These are phyloP conservation scores for Coemansia sp. DNA, from an alignment of 192 early-diverging fungal species.

Conservation along the genomic window DNA sequence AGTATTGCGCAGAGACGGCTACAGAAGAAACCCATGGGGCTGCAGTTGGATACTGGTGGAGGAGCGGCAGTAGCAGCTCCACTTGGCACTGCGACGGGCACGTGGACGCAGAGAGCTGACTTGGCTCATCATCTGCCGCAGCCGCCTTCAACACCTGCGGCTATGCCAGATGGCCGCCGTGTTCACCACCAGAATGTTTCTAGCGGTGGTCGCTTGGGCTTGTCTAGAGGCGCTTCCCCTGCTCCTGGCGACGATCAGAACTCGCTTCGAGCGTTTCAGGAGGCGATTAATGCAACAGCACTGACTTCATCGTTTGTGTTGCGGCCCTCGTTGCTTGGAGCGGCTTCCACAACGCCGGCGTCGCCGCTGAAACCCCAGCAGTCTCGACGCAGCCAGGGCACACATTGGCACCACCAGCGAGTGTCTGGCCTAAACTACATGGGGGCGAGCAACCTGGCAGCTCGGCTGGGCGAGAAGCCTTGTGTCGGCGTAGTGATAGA, in stretches of 20 bases:
- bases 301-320: background rate
- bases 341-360: no score
- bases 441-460: slow-evolving; percentile 1
- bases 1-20: slow-evolving; percentile 42
- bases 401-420: background rate
- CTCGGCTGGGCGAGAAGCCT: slow-evolving; percentile 9
- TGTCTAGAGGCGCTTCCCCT: background rate
- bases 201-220: background rate
- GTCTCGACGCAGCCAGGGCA: background rate
- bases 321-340: background rate
- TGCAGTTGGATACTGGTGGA: slow-evolving; percentile 39
- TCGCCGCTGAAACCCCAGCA: background rate
- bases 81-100: slow-evolving; percentile 30
- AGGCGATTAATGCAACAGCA: background rate
- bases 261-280: background rate
- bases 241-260: background rate
- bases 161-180: background rate
- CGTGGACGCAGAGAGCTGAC: slow-evolving; percentile 15
- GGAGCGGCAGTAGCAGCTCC: no score
- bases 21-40: slow-evolving; percentile 32
- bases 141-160: slow-evolving; percentile 8
- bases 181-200: background rate
- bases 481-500: slow-evolving; percentile 61
- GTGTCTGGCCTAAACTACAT: slow-evolving; percentile 11
- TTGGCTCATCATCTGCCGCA: background rate